Evolutionary conservation across 768 basidiomycete species (phyloP), one percentile per base, ranked within the genome.

Genomic region (Nidularia pulvinata): DNA sequence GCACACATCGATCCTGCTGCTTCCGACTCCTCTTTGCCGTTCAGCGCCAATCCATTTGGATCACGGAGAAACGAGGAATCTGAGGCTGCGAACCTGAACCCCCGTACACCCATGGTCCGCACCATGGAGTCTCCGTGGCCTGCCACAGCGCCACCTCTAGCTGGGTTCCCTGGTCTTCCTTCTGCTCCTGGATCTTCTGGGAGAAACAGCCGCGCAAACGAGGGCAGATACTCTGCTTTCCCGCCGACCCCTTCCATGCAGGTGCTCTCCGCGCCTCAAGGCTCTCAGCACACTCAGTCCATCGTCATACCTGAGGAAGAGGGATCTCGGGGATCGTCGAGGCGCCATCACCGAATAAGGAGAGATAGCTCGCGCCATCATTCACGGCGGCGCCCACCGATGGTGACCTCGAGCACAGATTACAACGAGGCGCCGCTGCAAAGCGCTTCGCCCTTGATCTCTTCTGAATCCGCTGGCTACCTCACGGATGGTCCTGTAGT

Each of bases 211-310:
- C 39, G 39, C 16, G 16, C 39, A 42, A 42, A 39, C 7, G 50
- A 55, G 9, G 39, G 43, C 2, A 54, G 56, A 11, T 61, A 56
- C 30, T 46, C 51, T 35, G 19, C 19, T 19, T 39, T 10, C 37
- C 37, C 37, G 37, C 37, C 37, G 10, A 39, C 37, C 10, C 37
- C 37, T 39, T 39, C 37, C 37, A 39, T 39, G 37, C 37, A 39
- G 37, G 16, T 39, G 10, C 37, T 39, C 37, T 10, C 37, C 16
- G 37, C 10, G 10, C 16, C 37, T 39, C 37, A 39, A 10, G 37
- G 37, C 10, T 10, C 37, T 39, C 37, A 39, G 16, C 10, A 39
- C 16, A 39, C 37, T 39, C 37, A 39, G 37, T 10, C 16, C 37
- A 39, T 39, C 37, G 16, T 16, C 37, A 16, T 10, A 16, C 16